Base-by-base conservation (phyloP, 495 filamentous ascomycete species). In the Penicillium mononematosum region DNA sequence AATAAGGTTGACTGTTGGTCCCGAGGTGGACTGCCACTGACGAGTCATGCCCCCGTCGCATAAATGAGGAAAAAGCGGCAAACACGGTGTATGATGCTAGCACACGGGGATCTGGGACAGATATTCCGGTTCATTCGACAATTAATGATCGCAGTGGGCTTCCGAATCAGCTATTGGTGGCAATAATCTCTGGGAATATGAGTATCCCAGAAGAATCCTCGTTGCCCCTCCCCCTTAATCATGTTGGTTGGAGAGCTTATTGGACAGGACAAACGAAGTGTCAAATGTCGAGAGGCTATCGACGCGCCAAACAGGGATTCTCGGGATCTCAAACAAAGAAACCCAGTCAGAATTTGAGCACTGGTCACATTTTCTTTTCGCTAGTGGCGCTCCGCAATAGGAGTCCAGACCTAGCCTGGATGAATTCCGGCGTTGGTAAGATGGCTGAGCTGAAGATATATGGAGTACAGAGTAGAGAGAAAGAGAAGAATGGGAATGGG, bases 281-380 rank as follows among this genome's bases (percentile, higher is more conserved):
- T 19, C 25, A 32, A 10, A 25, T 17, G 17, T 17, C 29, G 36
- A 32, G 20, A 57, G 50, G 49, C 60, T 59, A 63, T 63, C 50
- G 42, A 24, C 6, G 27, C 54, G 32, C 50, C 45, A 52, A 53
- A 64, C 61, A 64, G 58, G 61, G 61, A 39, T 57, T 14, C 4
- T 53, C 39, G 53, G 46, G 24, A 58, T 56, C 16, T 38, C 32
- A 38, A 60, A 60, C 58, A 60, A 60, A 60, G 58, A 60, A 60
- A 57, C 45, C 17, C 17, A 46, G 11, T n/a, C 16, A 11, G 24
- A n/a, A 3, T 12, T 19, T 25, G 43, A 29, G 53, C 53, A 43
- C 32, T 49, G 39, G 41, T 42, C 38, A 44, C 24, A 34, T 52
- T 46, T 34, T 24, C 34, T 29, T 32, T 32, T 59, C n/a, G 34